These are phyloP conservation scores for Syzygium aqueum DNA, from an alignment of 345 rosid genomes.

Conservation along the genomic window DNA sequence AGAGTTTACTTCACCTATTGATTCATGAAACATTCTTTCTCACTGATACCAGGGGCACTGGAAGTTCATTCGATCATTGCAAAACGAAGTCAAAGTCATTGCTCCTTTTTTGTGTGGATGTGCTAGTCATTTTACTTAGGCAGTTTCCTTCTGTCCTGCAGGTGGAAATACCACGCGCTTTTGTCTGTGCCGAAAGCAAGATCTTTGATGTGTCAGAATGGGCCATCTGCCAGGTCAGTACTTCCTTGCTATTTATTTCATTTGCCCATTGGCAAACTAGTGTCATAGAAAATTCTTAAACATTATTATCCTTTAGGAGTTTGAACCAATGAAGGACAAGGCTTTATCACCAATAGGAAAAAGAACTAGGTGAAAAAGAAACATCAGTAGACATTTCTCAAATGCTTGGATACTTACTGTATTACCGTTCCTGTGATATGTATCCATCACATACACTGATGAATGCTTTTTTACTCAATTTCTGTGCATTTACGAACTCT, in stretches of 20 bases:
- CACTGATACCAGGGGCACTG: background rate
- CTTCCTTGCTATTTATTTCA: background rate
- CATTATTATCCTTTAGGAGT: background rate
- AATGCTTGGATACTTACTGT: background rate
- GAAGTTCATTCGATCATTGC: background rate
- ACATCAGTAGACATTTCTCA: background rate
- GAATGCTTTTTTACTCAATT: background rate
- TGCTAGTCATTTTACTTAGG: background rate
- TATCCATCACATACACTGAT: background rate
- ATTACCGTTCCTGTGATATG: background rate
- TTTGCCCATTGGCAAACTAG: background rate
- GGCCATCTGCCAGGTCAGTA: slow-evolving; percentile 98
- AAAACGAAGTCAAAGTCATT: background rate
- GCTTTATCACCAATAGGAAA: background rate
- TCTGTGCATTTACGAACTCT: background rate
- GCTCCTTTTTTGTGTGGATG: background rate
- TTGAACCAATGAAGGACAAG: background rate
- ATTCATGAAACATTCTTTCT: background rate
- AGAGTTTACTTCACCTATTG: background rate
- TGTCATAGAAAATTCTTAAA: background rate
- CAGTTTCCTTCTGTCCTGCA: slow-evolving; percentile 14
- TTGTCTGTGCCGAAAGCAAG: slow-evolving; percentile 99
- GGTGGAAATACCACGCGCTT: slow-evolving; percentile 97
- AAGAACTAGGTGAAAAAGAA: background rate
- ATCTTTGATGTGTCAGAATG: slow-evolving; percentile 98